phyloP scores from a whole-genome alignment of 768 basidiomycete species.

The Mycena latifolia region DNA sequence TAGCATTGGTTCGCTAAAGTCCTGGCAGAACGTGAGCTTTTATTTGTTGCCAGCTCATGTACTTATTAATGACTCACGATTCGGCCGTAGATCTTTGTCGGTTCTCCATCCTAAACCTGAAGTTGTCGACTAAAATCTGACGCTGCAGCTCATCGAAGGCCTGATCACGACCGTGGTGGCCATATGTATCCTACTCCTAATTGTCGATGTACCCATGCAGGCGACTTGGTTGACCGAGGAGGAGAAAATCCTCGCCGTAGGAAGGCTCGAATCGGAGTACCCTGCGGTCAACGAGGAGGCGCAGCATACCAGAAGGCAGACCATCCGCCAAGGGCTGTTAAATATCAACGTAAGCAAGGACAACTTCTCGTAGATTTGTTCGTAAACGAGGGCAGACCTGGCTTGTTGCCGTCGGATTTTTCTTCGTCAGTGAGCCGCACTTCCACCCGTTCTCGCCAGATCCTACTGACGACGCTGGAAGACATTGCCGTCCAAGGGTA shows the following conservation, averaged over 20 bases:
- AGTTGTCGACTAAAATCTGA: not conserved
- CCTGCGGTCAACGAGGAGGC: constrained; percentile 15
- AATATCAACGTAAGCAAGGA: constrained; percentile 10
- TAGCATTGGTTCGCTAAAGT: too few species aligned
- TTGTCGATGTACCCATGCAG: constrained; percentile 9
- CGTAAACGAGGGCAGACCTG: too few species aligned
- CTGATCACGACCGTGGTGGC: constrained; percentile 17
- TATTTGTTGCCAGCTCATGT: too few species aligned
- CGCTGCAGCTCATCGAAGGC: constrained; percentile 14
- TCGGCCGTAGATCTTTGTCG: constrained; percentile 8
- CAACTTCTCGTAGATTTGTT: too few species aligned
- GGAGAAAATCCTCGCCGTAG: constrained; percentile 15
- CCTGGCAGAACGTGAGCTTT: too few species aligned
- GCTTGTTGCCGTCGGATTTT: too few species aligned
- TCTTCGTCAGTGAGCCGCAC: too few species aligned
- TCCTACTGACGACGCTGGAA: too few species aligned
- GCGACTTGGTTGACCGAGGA: constrained; percentile 14
- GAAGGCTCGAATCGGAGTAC: constrained; percentile 17
- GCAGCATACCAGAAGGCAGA: constrained; percentile 15
- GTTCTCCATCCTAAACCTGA: not conserved
- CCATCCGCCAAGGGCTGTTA: constrained; percentile 8
- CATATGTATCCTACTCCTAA: constrained; percentile 7
- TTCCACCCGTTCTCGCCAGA: too few species aligned
- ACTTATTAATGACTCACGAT: not conserved
- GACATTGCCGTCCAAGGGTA: constrained; percentile 20